Evolutionary conservation across 208 protist species (phyloP).

Genomic region (Crithidia mellificae): DNA sequence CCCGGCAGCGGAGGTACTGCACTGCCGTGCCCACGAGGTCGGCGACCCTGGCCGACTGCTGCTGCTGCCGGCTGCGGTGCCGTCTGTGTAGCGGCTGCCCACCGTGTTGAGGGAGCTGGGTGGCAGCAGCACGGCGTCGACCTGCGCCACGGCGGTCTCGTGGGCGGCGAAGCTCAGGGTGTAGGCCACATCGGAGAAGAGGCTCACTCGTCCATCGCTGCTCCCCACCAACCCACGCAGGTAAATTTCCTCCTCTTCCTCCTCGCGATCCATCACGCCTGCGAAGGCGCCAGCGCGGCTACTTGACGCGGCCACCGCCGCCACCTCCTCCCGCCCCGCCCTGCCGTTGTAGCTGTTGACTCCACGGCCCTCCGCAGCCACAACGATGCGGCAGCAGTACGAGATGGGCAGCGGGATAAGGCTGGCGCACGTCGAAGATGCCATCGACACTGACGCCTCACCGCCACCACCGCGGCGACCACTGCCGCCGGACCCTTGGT

Average conservation of each 20-base stretch:
- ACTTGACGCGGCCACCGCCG: background rate
- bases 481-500: too few species aligned
- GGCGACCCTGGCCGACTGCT: background rate
- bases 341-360: too few species aligned
- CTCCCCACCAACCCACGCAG: constrained; percentile 71
- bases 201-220: constrained; percentile 73
- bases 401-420: constrained; percentile 65
- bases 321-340: too few species aligned
- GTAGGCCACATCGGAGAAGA: constrained; percentile 76
- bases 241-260: constrained; percentile 30
- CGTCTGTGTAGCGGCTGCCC: background rate
- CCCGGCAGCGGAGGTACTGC: background rate
- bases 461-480: background rate
- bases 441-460: background rate
- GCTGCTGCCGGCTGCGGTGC: background rate
- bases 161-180: constrained; percentile 75
- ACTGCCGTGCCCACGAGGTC: background rate
- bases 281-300: background rate
- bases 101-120: constrained; percentile 7
- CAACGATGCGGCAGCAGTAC: constrained; percentile 44
- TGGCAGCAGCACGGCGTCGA: constrained; percentile 48
- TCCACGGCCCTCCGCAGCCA: constrained; percentile 1
- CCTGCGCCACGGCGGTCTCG: constrained; percentile 52
- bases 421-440: constrained; percentile 47
- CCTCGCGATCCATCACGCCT: background rate